Base-by-base conservation (phyloP, 192 early-diverging fungal species). In the Mortierella antarctica region DNA sequence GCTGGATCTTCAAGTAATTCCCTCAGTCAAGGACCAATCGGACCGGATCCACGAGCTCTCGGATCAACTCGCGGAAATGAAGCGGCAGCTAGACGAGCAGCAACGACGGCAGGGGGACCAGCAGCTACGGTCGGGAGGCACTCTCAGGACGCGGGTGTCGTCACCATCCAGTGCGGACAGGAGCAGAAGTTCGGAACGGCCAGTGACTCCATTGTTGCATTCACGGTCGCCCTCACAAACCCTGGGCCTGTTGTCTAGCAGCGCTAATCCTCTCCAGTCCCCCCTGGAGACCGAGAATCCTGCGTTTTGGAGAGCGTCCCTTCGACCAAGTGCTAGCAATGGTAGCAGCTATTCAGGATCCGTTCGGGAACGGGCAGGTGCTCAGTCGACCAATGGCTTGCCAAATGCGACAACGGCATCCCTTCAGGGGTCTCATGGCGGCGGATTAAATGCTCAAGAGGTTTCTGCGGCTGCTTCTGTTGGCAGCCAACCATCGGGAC, bases 1-100 rank as follows among this genome's bases (percentile, higher is more conserved):
- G 15, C 41, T 80, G 11, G 77, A 80, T 21, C 42, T 72, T 14
- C 77, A 80, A 8, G 60, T 80, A 12, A 71, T 80, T 17, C 77
- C 77, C 0, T 67, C 64, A 1, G 77, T 80, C 64, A 60, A 72
- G 11, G 77, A 68, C 47, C 77, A 80, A 44, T 71, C 77, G 2
- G 58, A 60, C 6, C 62, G 60, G 23, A 66, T 80, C 14, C 58
- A 50, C 9, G 77, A 80, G 14, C 77, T 80, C 3, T 72, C 70
- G 13, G 77, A 80, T 31, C 77, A 80, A 13, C 60, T 80, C 14
- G 57, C 70, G 15, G 70, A 72, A 23, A 72, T 80, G 70, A 71
- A 68, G 48, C 50, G 64, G 51, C 77, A 80, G 53, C 39, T 80
- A 11, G 60, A 80, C 21, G 70, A 72, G 18, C 77, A 80, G 13